Base-by-base conservation (phyloP, 1,284 basidiomycete species). In the Ceratobasidium papillatum region DNA sequence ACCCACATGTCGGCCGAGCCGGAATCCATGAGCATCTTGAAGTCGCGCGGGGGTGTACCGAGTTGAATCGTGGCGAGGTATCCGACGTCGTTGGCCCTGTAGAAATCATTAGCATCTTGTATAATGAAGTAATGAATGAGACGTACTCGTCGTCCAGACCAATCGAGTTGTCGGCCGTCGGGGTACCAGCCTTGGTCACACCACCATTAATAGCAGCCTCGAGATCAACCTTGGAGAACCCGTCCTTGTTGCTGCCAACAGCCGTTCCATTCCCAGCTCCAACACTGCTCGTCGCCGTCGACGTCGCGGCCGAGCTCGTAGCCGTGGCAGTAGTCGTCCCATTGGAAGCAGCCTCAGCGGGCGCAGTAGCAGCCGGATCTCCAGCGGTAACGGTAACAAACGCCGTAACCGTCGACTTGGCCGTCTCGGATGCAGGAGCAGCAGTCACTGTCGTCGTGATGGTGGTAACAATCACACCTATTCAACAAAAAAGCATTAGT, bases 1-100 rank as follows among this genome's bases (percentile, higher is more conserved):
- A 93, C 89, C 93, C 94, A 96, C 49, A 94, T 85, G 81, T 96
- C 94, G 17, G 93, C 90, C 8, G 91, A 94, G 43, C 94, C n/a
- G n/a, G 92, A 92, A 83, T 96, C 94, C 89, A 94, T 90, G 64
- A 96, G 86, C 79, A 96, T 82, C 41, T 86, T 84, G 82, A 93
- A 96, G 78, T 89, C 82, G 52, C 82, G 84, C 1, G 91, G 87
- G n/a, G 92, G 92, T 2, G 90, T 92, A 47, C 94, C 94, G 77
- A 96, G 88, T 80, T 91, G 87, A 41, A 96, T 81, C 32, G 87
- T 90, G 7, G 91, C 90, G 64, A 94, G 84, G 82, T 95, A 89
- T 45, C 87, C 87, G 43, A 87, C 84, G 79, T 88, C 86, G 76
- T 86, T 85, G 14, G 80, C 82, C 74, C 73, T 32, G 78, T 77